Evolutionary conservation across 1,139 yeast species (phyloP).

Genomic region (Taphrina betulina): DNA sequence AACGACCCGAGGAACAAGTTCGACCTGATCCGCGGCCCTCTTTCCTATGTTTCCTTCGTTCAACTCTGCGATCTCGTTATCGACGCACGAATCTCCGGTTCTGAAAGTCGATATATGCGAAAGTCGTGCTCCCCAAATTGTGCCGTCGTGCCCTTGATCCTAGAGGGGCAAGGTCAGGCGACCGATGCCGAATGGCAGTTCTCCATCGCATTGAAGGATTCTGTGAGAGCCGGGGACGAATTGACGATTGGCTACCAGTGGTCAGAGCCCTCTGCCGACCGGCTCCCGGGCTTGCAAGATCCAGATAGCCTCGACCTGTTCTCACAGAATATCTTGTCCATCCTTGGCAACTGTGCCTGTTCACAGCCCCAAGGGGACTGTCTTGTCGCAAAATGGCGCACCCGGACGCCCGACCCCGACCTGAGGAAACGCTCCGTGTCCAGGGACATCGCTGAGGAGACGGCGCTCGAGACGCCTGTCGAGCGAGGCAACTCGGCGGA

Average conservation of each 20-base stretch:
- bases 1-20: constrained; percentile 72
- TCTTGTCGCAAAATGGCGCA: constrained; percentile 1
- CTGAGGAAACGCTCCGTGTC: not conserved
- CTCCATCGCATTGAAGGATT: constrained; percentile 8
- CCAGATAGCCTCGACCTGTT: not conserved
- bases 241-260: constrained; percentile 24
- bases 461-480: not conserved
- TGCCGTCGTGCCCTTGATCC: constrained; percentile 16
- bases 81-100: constrained; percentile 79
- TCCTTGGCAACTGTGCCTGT: constrained; percentile 24
- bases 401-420: not conserved
- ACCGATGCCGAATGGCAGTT: not conserved
- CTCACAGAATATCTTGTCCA: not conserved
- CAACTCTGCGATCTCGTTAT: constrained; percentile 58
- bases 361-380: constrained; percentile 2
- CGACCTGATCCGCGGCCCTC: constrained; percentile 75
- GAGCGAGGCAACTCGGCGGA: not conserved
- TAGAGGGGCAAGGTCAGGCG: not conserved
- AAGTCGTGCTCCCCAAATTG: constrained; percentile 69
- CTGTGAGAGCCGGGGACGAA: constrained; percentile 9
- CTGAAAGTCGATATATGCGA: constrained; percentile 70
- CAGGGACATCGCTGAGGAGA: not conserved
- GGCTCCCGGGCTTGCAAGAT: not conserved
- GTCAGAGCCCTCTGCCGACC: not conserved
- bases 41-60: constrained; percentile 67